Evolutionary conservation across 495 filamentous ascomycete genomes (phyloP).

Genomic region (Xylaria intraflava): DNA sequence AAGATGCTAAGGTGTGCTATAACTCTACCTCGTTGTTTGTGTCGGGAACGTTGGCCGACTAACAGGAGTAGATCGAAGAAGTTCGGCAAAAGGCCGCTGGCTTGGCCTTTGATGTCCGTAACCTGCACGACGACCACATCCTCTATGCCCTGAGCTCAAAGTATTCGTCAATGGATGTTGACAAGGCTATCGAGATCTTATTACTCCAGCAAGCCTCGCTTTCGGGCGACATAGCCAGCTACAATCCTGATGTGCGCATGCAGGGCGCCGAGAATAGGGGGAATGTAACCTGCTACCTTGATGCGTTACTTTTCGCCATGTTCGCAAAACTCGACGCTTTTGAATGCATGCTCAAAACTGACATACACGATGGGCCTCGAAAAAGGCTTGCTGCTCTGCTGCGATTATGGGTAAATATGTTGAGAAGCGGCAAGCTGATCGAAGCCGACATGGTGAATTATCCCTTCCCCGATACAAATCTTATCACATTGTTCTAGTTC

Average conservation of each 20-base stretch:
- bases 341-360: constrained; percentile 68
- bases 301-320: constrained; percentile 93
- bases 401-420: constrained; percentile 87
- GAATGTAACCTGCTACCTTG: constrained; percentile 84
- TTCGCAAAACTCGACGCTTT: constrained; percentile 85
- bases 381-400: constrained; percentile 66
- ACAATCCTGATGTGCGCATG: constrained; percentile 62
- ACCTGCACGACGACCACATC: constrained; percentile 55
- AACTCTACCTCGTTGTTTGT: background rate
- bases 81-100: constrained; percentile 46
- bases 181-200: constrained; percentile 70
- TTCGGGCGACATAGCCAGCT: constrained; percentile 69
- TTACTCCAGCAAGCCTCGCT: constrained; percentile 70
- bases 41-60: background rate
- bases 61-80: constrained; percentile 45
- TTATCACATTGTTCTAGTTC: constrained; percentile 18
- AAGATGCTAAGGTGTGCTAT: constrained; percentile 29
- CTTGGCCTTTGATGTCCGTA: constrained; percentile 44
- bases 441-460: constrained; percentile 70
- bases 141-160: constrained; percentile 60
- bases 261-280: constrained; percentile 82
- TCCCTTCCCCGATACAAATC: background rate
- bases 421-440: constrained; percentile 78
- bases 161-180: constrained; percentile 60
- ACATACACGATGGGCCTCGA: constrained; percentile 60